Base-by-base conservation (phyloP, 164 flowering plant species). In the Kingdonia uniflora region DNA sequence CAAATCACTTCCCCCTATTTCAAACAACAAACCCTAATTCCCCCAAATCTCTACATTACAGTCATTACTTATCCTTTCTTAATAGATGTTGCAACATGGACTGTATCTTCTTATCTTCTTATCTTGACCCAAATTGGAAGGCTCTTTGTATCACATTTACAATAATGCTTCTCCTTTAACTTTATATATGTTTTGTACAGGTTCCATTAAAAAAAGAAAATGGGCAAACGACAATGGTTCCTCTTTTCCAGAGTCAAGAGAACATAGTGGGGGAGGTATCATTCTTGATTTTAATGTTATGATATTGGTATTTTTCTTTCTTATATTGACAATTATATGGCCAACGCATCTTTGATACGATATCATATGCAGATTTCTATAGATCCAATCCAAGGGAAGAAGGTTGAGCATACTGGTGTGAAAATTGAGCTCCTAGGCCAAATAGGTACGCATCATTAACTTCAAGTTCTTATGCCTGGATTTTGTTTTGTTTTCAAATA, bases 351-450 rank as follows among this genome's bases (percentile, higher is more conserved):
- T 44, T 24, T 19, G 6, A 49, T 45, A 20, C 56, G 14, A 54
- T 64, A 16, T 55, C 35, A 16, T 48, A 16, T 73, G 57, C 68
- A 88, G 96, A 71, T 88, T 29, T 75, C 79, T 19, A 55, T 88
- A 43, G 96, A 88, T 58, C 96, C 91, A 54, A 22, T 73, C 49
- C 90, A 74, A 68, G 95, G 95, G 66, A 88, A 88, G 72, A 88
- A 85, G 72, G 76, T 88, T 61, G 96, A 88, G 39, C 96, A 88
- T 65, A 85, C 81, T 72, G 96, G 96, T 38, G 80, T 88, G 14
- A 88, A 85, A 71, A 73, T 88, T 72, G 95, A 88, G 71, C 96
- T 88, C 52, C 95, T 88, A 63, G 96, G 96, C 46, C 92, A 87
- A 67, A 87, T 87, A 73, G 94, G 96, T 85, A 16, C 24, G 62